Conservation (phyloP, 2,329 filamentous ascomycete genomes). For the Sporothrix schenckii region DNA sequence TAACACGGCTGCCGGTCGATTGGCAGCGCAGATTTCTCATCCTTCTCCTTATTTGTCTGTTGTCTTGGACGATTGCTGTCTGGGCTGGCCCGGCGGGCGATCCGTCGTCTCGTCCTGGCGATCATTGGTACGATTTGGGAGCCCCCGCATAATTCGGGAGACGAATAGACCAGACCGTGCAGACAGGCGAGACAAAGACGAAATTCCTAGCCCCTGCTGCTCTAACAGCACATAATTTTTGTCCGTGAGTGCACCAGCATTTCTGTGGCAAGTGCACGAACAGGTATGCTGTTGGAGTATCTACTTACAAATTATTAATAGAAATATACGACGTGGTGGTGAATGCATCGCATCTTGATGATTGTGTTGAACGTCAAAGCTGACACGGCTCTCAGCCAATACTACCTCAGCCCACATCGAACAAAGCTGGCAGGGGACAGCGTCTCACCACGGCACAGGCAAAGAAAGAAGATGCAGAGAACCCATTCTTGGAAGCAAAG, state of each 20-base stretch:
- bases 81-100: slow-evolving; percentile 6
- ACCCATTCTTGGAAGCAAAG: not conserved
- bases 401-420: not conserved
- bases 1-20: slow-evolving; percentile 24
- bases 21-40: not conserved
- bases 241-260: not conserved
- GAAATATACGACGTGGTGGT: not conserved
- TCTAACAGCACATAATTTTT: not conserved
- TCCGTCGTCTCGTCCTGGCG: slow-evolving; percentile 9
- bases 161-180: not conserved
- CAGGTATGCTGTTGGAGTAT: not conserved
- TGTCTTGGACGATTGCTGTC: not conserved
- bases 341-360: not conserved
- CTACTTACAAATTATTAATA: not conserved
- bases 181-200: not conserved
- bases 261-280: not conserved
- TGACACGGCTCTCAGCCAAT: not conserved
- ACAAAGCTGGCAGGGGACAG: not conserved
- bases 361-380: not conserved
- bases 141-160: slow-evolving; percentile 12
- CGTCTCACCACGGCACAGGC: not conserved
- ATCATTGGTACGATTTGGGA: not conserved
- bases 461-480: too few species aligned
- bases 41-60: not conserved
- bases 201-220: not conserved